Evolutionary conservation across 108 stramenopile genomes (phyloP), one percentile per base, ranked within the genome.

Genomic region (Nitzschia sp.): DNA sequence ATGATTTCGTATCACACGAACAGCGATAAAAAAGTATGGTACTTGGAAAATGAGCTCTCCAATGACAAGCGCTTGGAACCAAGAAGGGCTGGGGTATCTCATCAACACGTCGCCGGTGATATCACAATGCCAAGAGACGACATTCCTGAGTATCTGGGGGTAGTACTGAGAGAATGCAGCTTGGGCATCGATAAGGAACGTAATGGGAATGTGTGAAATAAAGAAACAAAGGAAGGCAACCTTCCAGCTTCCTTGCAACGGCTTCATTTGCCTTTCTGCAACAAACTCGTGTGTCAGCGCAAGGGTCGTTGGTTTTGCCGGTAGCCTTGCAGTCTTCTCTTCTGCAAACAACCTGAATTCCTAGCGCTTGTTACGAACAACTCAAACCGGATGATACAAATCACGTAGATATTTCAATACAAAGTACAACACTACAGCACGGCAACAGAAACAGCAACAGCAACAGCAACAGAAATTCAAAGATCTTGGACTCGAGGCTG

Each of bases 161-260:
- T 91, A 91, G 48, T 52, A 83, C 44, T 63, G 20, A 0, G 69
- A 52, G 38, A 91, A 79, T 0, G 83, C 40, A 8, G 78, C 89
- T 73, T 95, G 94, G 1, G 74, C 79, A 52, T 95, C 94, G 9
- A 95, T 67, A 37, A 80, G 42, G 0, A 92, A 39, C 14, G 94
- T 95, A 25, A 92, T 92, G 10, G 91, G 91, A 41, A 95, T 90
- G 52, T 95, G 94, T 2, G 88, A 89, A 21, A 62, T 58, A 63
- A 95, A 95, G 67, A 89, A 95, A 42, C 57, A 10, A 8, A 91
- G 68, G 68, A 87, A 92, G 39, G 85, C 83, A 8, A 58, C 58
- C 41, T 85, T 76, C 6, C 66, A 67, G 17, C 24, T 53, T 60
- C 88, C 88, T 53, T 57, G 19, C 20, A 87, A 59, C 6, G 69